A percentile compares a stretch with the other conserved stretches of the same genome.
Conservation (phyloP, 805 yeast species). For the Candida cerambycidarum region DNA sequence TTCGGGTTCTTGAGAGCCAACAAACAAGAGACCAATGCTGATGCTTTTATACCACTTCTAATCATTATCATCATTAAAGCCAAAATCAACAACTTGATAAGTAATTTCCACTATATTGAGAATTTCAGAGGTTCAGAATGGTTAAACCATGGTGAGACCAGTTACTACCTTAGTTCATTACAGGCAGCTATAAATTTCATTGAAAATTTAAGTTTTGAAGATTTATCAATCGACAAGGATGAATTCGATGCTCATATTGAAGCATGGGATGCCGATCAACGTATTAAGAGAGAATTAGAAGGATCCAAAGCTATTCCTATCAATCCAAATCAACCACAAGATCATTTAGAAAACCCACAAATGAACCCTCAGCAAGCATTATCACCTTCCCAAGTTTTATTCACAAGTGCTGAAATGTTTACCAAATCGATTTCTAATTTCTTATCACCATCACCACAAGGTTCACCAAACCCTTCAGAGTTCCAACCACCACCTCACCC, state of each 20-base stretch:
- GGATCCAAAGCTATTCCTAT: slow-evolving; percentile 12
- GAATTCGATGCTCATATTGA: slow-evolving; percentile 59
- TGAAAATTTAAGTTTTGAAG: slow-evolving; percentile 53
- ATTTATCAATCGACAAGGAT: slow-evolving; percentile 59
- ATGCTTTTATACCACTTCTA: slow-evolving; percentile 85
- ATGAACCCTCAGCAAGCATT: slow-evolving; percentile 19
- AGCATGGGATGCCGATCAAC: slow-evolving; percentile 45
- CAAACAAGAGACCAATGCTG: slow-evolving; percentile 79
- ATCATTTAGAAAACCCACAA: neutral
- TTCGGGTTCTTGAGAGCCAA: slow-evolving; percentile 80
- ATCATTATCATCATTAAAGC: slow-evolving; percentile 77
- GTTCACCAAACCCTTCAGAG: slow-evolving; percentile 10
- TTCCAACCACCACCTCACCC: slow-evolving; percentile 1
- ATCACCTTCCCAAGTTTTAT: slow-evolving; percentile 39
- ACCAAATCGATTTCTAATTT: slow-evolving; percentile 48
- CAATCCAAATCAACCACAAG: neutral
- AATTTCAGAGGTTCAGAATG: slow-evolving; percentile 75
- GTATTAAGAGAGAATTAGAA: slow-evolving; percentile 17
- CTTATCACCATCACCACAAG: slow-evolving; percentile 39
- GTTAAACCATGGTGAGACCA: slow-evolving; percentile 77
- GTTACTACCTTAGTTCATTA: slow-evolving; percentile 86
- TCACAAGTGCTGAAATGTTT: slow-evolving; percentile 51
- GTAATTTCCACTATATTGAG: slow-evolving; percentile 83
- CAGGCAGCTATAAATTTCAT: slow-evolving; percentile 87
- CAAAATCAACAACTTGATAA: slow-evolving; percentile 60